Conservation (phyloP, 495 filamentous ascomycete species). For the Podospora conica region DNA sequence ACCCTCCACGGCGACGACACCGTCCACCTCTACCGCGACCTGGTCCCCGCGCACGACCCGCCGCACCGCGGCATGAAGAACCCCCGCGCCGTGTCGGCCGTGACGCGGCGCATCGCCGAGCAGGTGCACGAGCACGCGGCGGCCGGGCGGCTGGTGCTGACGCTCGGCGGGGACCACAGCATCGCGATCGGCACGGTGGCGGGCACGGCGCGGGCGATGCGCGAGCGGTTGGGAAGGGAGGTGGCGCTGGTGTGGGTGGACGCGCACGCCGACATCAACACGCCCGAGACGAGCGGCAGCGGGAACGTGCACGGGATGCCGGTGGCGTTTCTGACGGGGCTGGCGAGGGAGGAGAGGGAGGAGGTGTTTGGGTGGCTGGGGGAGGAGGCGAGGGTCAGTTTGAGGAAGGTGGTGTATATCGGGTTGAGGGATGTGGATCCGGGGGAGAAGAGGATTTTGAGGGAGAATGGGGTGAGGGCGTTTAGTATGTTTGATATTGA, state of each 20-base stretch:
- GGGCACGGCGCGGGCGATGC: conserved; percentile 76
- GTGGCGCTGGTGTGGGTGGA: conserved; percentile 98
- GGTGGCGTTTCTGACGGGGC: conserved; percentile 81
- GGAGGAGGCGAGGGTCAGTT: conserved; percentile 52
- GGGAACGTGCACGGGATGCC: conserved; percentile 99
- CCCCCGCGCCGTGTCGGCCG: conserved; percentile 78
- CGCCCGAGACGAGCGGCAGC: conserved; percentile 78
- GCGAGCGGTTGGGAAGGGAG: conserved; percentile 73
- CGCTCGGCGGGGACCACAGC: conserved; percentile 91
- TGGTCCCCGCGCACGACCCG: conserved; percentile 68
- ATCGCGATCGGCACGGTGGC: conserved; percentile 92
- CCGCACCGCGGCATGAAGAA: conserved; percentile 88
- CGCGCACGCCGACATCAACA: conserved; percentile 96
- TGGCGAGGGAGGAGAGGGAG: conserved; percentile 64
- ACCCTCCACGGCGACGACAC: conserved; percentile 75
- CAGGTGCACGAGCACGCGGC: conserved; percentile 86
- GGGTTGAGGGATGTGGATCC: conserved; percentile 87
- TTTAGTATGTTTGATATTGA: conserved; percentile 99
- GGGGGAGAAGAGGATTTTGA: conserved; percentile 83
- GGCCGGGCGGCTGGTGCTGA: conserved; percentile 81
- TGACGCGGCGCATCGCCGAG: conserved; percentile 69
- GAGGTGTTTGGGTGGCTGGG: conserved; percentile 86
- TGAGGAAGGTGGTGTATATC: conserved; percentile 94
- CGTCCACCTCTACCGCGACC: conserved; percentile 75
- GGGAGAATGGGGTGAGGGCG: conserved; percentile 84